phyloP scores from a whole-genome alignment of 352 stramenopile species.

The Globisporangium lucens region DNA sequence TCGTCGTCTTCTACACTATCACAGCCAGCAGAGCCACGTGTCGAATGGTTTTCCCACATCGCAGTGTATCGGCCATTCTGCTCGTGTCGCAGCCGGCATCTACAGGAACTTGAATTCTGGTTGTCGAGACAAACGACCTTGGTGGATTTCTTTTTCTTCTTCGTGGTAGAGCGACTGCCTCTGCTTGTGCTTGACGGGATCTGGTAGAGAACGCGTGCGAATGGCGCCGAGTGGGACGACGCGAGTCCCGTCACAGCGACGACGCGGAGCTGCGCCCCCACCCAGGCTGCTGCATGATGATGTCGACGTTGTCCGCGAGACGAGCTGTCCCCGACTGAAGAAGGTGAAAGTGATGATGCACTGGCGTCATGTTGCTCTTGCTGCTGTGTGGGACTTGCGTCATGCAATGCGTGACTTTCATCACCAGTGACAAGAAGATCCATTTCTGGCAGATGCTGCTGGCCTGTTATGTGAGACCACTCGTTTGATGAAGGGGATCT shows the following conservation, averaged over 20 bases:
- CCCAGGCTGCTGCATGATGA: slow-evolving; percentile 4
- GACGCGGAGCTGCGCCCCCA: slow-evolving; percentile 28
- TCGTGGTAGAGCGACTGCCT: neutral
- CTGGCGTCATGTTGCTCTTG: neutral
- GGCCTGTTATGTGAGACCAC: neutral
- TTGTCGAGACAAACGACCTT: slow-evolving; percentile 15
- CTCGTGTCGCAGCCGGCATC: slow-evolving; percentile 17
- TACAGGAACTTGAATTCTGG: neutral
- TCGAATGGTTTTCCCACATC: slow-evolving; percentile 18
- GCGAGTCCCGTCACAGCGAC: slow-evolving; percentile 39
- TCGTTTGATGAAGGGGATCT: neutral
- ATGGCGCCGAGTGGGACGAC: slow-evolving; percentile 40
- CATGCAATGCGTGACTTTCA: neutral
- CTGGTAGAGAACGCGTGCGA: slow-evolving; percentile 45
- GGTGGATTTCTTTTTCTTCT: neutral
- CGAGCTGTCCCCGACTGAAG: neutral
- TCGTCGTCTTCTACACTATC: neutral
- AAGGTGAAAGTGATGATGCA: neutral
- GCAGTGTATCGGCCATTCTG: slow-evolving; percentile 40
- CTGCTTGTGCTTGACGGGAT: slow-evolving; percentile 13
- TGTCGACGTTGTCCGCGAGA: neutral
- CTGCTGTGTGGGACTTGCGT: slow-evolving; percentile 1
- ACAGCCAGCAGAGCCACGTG: neutral
- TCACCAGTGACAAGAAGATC: neutral
- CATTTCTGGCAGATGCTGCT: neutral